Conservation (phyloP, 129 eudicot species). For the Rutidosis leptorrhynchoides region DNA sequence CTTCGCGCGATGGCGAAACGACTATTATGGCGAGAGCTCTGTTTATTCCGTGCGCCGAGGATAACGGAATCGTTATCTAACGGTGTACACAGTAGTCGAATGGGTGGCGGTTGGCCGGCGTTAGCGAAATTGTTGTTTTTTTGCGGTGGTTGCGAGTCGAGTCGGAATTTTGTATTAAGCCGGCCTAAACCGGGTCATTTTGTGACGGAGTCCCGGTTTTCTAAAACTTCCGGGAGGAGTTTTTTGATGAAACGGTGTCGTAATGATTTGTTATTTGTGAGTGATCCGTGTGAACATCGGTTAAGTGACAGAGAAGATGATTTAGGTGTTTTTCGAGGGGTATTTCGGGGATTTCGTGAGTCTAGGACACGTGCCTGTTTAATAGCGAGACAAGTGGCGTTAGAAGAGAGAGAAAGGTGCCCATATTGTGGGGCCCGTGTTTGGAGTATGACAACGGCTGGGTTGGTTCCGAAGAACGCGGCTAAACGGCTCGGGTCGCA, state of each 20-base stretch:
- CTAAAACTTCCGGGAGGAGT: constrained; percentile 85
- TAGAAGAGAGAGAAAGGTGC: constrained; percentile 58
- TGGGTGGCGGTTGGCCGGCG: constrained; percentile 80
- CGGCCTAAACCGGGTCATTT: constrained; percentile 55
- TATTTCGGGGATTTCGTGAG: constrained; percentile 60
- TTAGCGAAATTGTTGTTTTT: constrained; percentile 68
- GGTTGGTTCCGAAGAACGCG: constrained; percentile 56
- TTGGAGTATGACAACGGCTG: constrained; percentile 79
- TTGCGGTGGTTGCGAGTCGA: constrained; percentile 70
- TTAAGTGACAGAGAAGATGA: constrained; percentile 46
- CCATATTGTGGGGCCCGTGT: constrained; percentile 78
- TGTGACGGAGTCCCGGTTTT: constrained; percentile 58
- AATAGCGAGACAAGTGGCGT: constrained; percentile 45
- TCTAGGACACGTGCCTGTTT: constrained; percentile 59
- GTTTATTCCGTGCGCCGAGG: constrained; percentile 70
- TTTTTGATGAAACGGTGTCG: constrained; percentile 56
- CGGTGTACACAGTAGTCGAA: constrained; percentile 44
- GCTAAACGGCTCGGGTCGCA: constrained; percentile 72
- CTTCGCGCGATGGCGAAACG: constrained; percentile 75
- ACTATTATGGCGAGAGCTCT: constrained; percentile 70
- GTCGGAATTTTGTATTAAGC: constrained; percentile 38
- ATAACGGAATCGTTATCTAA: constrained; percentile 50
- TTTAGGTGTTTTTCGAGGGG: constrained; percentile 80
- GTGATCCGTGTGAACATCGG: constrained; percentile 88
- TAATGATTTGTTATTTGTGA: constrained; percentile 62